A percentile compares a stretch with the other conserved stretches of the same genome.
Conservation (phyloP, 305 asterid genomes). For the Fraxinus sp. region DNA sequence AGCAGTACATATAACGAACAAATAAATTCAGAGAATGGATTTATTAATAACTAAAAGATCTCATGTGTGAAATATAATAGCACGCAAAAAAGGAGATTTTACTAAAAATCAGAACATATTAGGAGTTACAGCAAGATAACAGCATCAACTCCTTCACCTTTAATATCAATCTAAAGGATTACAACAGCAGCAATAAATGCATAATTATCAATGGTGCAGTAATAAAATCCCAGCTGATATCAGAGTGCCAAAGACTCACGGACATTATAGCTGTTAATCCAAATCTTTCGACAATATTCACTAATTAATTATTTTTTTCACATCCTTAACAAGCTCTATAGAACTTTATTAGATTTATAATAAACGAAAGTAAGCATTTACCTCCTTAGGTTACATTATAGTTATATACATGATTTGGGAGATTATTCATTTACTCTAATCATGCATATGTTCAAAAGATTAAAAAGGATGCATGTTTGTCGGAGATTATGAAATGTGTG, state of each 20-base stretch:
- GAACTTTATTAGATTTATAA: neutral
- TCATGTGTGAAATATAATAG: neutral
- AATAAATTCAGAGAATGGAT: neutral
- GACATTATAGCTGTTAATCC: neutral
- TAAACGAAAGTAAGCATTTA: neutral
- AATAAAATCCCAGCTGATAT: neutral
- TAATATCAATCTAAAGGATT: neutral
- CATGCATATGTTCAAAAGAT: conserved; percentile 28
- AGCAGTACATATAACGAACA: neutral
- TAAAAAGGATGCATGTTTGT: conserved; percentile 26
- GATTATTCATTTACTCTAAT: conserved; percentile 29
- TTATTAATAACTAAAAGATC: neutral
- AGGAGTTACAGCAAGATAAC: neutral
- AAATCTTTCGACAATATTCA: neutral
- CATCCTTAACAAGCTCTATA: neutral
- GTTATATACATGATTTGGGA: neutral
- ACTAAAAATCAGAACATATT: neutral
- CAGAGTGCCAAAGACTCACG: neutral
- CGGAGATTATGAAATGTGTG: conserved; percentile 4
- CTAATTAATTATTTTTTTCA: neutral
- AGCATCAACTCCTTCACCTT: neutral
- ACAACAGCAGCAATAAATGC: neutral
- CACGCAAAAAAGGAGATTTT: neutral
- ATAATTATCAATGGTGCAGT: neutral
- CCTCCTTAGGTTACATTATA: neutral